Percentiles rank a stretch among this genome's conserved stretches.
These are phyloP conservation scores for Cocos nucifera DNA, from an alignment of 176 grass and related monocot species.

Conservation along the genomic window DNA sequence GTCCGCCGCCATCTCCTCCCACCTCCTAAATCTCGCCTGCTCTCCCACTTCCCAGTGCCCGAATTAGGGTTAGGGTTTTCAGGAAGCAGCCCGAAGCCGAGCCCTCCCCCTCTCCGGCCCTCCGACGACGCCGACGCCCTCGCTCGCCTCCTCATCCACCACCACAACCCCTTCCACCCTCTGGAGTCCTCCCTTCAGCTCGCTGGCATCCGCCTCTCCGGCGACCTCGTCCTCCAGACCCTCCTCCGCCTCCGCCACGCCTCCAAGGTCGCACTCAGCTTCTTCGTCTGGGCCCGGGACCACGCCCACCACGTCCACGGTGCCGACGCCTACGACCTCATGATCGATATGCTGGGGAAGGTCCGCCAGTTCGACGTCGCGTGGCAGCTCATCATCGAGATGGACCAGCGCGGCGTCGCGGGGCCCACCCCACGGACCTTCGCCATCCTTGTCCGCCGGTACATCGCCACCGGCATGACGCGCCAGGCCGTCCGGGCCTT, in stretches of 20 bases:
- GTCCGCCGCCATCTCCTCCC: not conserved
- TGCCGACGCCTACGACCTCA: slow-evolving; percentile 56
- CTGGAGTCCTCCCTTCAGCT: slow-evolving; percentile 67
- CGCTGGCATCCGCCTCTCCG: slow-evolving; percentile 33
- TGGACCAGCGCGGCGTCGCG: slow-evolving; percentile 41
- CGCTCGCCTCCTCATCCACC: slow-evolving; percentile 52
- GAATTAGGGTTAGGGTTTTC: not conserved
- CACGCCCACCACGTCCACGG: slow-evolving; percentile 27
- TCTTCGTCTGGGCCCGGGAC: slow-evolving; percentile 58
- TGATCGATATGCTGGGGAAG: slow-evolving; percentile 58
- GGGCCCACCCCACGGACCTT: slow-evolving; percentile 52
- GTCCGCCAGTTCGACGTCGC: slow-evolving; percentile 73
- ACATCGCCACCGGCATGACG: slow-evolving; percentile 63
- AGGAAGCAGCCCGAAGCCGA: slow-evolving; percentile 19
- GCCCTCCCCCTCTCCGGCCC: slow-evolving; percentile 26
- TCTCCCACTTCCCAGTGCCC: not conserved
- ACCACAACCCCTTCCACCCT: slow-evolving; percentile 80
- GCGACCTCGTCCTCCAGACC: slow-evolving; percentile 52
- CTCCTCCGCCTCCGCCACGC: slow-evolving; percentile 82
- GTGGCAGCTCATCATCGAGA: slow-evolving; percentile 69
- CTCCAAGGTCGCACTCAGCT: slow-evolving; percentile 65
- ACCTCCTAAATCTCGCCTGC: slow-evolving; percentile 7
- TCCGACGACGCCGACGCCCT: slow-evolving; percentile 52
- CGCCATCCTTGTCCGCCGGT: slow-evolving; percentile 58
- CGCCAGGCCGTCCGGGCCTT: slow-evolving; percentile 71